Base-by-base conservation (phyloP, 2,329 filamentous ascomycete genomes). In the Aspergillus hortae region DNA sequence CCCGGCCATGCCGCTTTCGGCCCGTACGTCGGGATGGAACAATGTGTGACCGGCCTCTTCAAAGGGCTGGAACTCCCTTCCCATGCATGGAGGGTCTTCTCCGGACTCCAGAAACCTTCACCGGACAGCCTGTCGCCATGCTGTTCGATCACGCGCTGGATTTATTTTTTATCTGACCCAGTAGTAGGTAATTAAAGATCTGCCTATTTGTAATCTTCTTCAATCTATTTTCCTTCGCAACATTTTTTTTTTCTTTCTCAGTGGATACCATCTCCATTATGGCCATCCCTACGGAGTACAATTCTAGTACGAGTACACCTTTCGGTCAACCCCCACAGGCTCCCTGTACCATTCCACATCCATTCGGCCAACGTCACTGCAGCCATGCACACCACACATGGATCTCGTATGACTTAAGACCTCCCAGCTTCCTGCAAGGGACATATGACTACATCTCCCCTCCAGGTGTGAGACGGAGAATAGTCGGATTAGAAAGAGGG, bases 41-140 rank as follows among this genome's bases (percentile, higher is more conserved):
- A 55, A 58, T 17, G 9, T 48, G 54, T 10, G n/a, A 47, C 17
- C 23, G 23, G 6, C 4, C 23, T 23, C 23, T 6, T 23, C 23
- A 23, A 23, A 42, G 19, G 19, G 21, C 46, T 48, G 36, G 40
- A 38, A 21, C 15, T 30, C 40, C 35, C 14, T 25, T 30, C 3
- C 23, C 23, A 23, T 32, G 6, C 33, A 35, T 25, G 4, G 6
- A 6, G n/a, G 9, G 35, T 9, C 35, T 15, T 55, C 52, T 56
- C 56, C 46, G 51, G 44, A 44, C 55, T 52, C 59, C 59, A 52
- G 55, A 61, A 63, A 55, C 42, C 57, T 52, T 63, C 61, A 63
- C 61, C 61, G 59, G 61, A 35, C 47, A 50, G 42, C 52, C 45
- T 21, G 35, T 47, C n/a, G 36, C 45, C 21, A 35, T n/a, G 11